Percentiles rank a stretch among this genome's conserved stretches.
These are phyloP conservation scores for Phytophthora multivora DNA, from an alignment of 352 stramenopile species.

Conservation along the genomic window DNA sequence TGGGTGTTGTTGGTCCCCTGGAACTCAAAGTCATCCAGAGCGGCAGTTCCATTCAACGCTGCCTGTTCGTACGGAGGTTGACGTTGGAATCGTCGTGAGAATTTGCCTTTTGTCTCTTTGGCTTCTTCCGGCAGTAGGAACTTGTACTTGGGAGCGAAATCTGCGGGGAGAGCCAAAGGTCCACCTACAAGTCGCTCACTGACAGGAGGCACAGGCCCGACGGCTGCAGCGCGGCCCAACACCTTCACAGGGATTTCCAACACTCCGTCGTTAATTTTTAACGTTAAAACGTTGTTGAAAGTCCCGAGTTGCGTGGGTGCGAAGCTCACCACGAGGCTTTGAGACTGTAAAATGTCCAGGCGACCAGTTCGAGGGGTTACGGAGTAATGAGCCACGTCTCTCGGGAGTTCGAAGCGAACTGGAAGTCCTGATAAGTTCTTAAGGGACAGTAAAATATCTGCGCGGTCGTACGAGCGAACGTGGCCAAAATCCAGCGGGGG, in stretches of 20 bases:
- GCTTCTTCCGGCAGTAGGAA: conserved; percentile 86
- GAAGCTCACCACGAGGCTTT: conserved; percentile 92
- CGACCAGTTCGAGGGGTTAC: conserved; percentile 62
- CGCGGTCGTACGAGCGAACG: conserved; percentile 73
- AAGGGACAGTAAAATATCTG: conserved; percentile 85
- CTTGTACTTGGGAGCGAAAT: conserved; percentile 91
- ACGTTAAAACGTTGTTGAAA: conserved; percentile 54
- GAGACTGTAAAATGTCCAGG: conserved; percentile 86
- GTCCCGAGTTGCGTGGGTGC: conserved; percentile 84
- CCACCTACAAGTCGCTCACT: conserved; percentile 55
- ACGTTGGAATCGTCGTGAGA: conserved; percentile 56
- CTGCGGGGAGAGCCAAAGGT: conserved; percentile 64
- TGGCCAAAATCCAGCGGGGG: conserved; percentile 83
- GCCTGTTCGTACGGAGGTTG: conserved; percentile 69
- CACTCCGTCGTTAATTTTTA: conserved; percentile 57
- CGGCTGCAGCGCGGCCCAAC: conserved; percentile 57
- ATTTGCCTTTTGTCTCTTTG: conserved; percentile 57
- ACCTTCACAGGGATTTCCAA: conserved; percentile 66
- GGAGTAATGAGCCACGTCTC: conserved; percentile 75
- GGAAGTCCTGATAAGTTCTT: conserved; percentile 81
- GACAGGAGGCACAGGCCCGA: conserved; percentile 44
- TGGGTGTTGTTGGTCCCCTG: conserved; percentile 86
- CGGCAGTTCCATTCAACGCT: conserved; percentile 68
- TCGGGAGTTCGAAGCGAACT: conserved; percentile 64
- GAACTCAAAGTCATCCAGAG: conserved; percentile 83